Evolutionary conservation across 1,284 basidiomycete species (phyloP), one percentile per base, ranked within the genome.

Genomic region (Inonotus obliquus): DNA sequence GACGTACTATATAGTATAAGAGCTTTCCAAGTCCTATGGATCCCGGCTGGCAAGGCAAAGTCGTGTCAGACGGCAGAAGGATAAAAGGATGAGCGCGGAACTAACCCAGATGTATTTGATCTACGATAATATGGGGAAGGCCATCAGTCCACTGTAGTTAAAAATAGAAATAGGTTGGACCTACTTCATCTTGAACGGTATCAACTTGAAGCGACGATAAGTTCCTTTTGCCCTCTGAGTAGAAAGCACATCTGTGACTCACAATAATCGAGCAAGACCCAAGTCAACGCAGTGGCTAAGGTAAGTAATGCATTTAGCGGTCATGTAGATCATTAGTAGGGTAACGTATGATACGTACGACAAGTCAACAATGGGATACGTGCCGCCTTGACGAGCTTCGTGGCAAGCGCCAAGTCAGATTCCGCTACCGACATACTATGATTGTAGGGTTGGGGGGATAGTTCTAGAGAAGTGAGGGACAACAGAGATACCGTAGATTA

Each of bases 1-100:
- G 17, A 63, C 69, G 53, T 59, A 76, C 77, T 73, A 74, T 76
- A 32, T 76, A 67, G 64, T 73, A 79, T 71, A 77, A 72, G 27
- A 69, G 64, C 67, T 75, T 78, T 17, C 71, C 71, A 38, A 73
- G 65, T 54, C 67, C 69, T 29, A 54, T 23, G n/a, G 13, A 19
- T 41, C 58, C 58, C 14, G 58, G 58, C 58, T 60, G 21, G 41
- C 23, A n/a, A 19, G 25, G 17, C 19, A 32, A 9, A 19, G 11
- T 19, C 2, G 21, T 27, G 19, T 44, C 38, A 45, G 19, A 10
- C n/a, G 5, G 19, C 17, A n/a, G 1, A 11, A n/a, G 10, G 51
- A 38, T 7, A 10, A 38, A 17, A 25, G 19, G 17, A 17, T n/a
- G 14, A 7, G 13, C 9, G 9, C 10, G 9, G 23, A 35, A 21